These are phyloP conservation scores for Podosphaera aphanis DNA, from an alignment of 2,329 filamentous ascomycete species.

Conservation along the genomic window DNA sequence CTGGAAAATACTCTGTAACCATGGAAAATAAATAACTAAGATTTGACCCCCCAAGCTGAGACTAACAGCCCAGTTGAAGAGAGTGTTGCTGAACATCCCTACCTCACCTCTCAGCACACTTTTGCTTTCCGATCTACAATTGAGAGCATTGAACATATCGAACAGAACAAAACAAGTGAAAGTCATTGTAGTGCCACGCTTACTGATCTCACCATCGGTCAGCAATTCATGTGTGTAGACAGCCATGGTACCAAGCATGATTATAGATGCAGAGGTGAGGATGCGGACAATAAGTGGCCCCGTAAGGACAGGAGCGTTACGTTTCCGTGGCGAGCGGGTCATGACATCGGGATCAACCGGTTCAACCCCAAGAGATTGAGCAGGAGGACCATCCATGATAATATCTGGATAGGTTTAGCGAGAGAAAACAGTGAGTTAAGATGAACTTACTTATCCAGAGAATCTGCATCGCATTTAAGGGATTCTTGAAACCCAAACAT, in stretches of 20 bases:
- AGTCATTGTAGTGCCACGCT: conserved; percentile 95
- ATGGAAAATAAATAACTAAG: conserved; percentile 83
- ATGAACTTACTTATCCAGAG: conserved; percentile 80
- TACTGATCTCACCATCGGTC: conserved; percentile 57
- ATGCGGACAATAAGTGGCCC: conserved; percentile 61
- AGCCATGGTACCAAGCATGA: conserved; percentile 77
- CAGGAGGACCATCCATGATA: conserved; percentile 95
- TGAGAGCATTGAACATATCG: conserved; percentile 97
- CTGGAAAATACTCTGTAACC: conserved; percentile 84
- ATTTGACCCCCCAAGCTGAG: conserved; percentile 68
- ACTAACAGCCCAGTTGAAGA: conserved; percentile 91
- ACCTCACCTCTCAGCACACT: conserved; percentile 72
- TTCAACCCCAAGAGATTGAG: conserved; percentile 90
- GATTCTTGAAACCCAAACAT: conserved; percentile 78
- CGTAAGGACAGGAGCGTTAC: conserved; percentile 80
- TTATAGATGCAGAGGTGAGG: conserved; percentile 63
- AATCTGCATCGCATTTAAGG: conserved; percentile 97
- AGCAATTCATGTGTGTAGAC: conserved; percentile 69
- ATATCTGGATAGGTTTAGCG: conserved; percentile 40
- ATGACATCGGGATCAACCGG: conserved; percentile 87
- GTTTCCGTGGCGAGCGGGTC: conserved; percentile 66
- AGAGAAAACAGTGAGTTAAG: neutral
- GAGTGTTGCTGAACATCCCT: conserved; percentile 59
- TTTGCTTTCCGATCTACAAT: conserved; percentile 78
- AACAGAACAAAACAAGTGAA: conserved; percentile 98